Conservation (phyloP, 805 yeast species). For the Lipomyces japonicus region DNA sequence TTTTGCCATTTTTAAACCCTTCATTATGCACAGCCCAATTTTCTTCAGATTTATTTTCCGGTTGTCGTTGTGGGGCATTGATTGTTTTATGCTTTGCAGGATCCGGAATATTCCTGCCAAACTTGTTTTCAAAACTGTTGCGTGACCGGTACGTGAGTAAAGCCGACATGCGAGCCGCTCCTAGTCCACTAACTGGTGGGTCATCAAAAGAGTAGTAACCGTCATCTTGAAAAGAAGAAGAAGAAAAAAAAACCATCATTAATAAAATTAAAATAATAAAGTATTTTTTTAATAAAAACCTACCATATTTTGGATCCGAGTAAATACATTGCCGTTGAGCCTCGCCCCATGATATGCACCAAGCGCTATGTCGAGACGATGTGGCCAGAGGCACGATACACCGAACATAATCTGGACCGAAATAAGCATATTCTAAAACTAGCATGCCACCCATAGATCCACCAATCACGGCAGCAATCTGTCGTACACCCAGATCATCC, state of each 20-base stretch:
- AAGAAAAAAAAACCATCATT: not conserved
- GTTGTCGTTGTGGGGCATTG: constrained; percentile 34
- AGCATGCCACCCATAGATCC: constrained; percentile 99
- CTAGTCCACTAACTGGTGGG: constrained; percentile 79
- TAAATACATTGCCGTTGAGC: constrained; percentile 96
- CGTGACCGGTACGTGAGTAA: constrained; percentile 87
- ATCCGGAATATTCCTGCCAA: constrained; percentile 77
- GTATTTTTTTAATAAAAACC: constrained; percentile 1
- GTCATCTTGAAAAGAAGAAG: too few relatives aligned
- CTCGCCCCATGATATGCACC: constrained; percentile 99
- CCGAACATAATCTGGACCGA: constrained; percentile 62
- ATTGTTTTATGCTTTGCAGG: constrained; percentile 40
- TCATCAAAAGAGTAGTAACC: constrained; percentile 78
- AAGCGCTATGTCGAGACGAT: constrained; percentile 89
- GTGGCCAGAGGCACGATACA: constrained; percentile 83
- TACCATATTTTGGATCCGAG: constrained; percentile 81
- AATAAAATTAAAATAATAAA: not conserved
- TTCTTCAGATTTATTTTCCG: constrained; percentile 39
- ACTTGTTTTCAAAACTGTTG: constrained; percentile 84
- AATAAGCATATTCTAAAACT: constrained; percentile 81
- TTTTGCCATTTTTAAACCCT: constrained; percentile 44
- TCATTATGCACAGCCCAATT: constrained; percentile 86
- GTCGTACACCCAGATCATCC: constrained; percentile 73
- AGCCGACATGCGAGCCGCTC: constrained; percentile 98
- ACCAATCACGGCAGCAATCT: constrained; percentile 82